Conservation (phyloP, 306 rosid species). For the Prunus mume region DNA sequence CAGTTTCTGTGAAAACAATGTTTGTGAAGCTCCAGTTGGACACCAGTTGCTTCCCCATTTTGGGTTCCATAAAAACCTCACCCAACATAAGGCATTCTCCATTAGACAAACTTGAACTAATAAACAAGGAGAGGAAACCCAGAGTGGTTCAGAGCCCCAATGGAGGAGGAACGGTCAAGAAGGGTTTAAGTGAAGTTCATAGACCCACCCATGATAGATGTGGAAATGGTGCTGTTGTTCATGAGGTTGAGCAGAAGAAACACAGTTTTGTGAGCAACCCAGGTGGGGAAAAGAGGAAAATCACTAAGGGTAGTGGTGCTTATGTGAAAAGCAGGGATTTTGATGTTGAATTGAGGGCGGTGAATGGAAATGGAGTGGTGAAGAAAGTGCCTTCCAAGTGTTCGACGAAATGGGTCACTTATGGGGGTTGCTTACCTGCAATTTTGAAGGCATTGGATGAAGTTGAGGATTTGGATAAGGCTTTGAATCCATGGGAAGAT, state of each 20-base stretch:
- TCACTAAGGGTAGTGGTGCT: constrained; percentile 10
- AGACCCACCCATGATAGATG: constrained; percentile 7
- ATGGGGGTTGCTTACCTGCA: constrained; percentile 65
- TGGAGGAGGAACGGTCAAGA: constrained; percentile 21
- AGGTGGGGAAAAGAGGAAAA: constrained; percentile 16
- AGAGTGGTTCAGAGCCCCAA: constrained; percentile 29
- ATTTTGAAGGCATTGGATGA: constrained; percentile 55
- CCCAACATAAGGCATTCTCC: constrained; percentile 37
- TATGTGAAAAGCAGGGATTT: constrained; percentile 11
- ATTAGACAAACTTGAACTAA: constrained; percentile 34
- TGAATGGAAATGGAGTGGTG: constrained; percentile 6
- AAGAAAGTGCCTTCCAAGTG: constrained; percentile 53
- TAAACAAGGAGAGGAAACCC: constrained; percentile 25
- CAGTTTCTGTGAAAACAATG: constrained; percentile 31
- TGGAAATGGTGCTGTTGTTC: constrained; percentile 2
- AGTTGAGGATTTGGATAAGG: constrained; percentile 57
- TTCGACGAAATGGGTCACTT: constrained; percentile 56
- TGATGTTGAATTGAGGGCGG: neutral
- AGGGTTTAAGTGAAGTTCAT: constrained; percentile 23
- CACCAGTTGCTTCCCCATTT: constrained; percentile 36
- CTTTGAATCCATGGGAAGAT: constrained; percentile 56
- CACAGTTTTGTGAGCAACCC: constrained; percentile 27
- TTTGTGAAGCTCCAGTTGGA: constrained; percentile 56
- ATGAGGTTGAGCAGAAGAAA: constrained; percentile 31
- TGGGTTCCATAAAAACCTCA: constrained; percentile 27